These are phyloP conservation scores for Pythium pectinolyticum DNA, from an alignment of 352 stramenopile species.

Conservation along the genomic window DNA sequence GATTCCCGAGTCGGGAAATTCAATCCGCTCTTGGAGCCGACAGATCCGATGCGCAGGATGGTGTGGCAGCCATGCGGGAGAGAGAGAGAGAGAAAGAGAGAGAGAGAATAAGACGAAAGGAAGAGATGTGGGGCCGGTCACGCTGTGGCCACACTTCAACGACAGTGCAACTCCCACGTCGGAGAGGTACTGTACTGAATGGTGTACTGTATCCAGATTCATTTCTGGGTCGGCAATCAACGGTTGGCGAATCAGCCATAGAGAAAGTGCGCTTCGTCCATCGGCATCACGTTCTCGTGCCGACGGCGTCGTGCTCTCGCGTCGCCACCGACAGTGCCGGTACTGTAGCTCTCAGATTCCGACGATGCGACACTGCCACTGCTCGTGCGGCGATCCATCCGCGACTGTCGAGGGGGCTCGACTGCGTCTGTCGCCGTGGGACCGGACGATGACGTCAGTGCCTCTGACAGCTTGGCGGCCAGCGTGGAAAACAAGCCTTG, in stretches of 20 bases:
- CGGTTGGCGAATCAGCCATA: constrained; percentile 22
- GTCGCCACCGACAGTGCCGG: background rate
- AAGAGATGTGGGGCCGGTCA: no score
- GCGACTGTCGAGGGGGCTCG: background rate
- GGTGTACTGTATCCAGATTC: no score
- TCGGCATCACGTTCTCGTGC: constrained; percentile 11
- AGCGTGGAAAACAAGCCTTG: constrained; percentile 21
- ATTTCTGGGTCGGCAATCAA: background rate
- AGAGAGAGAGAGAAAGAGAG: no score
- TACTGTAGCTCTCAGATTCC: no score
- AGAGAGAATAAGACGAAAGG: no score
- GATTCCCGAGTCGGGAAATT: no score
- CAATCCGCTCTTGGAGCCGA: no score
- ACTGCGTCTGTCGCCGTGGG: background rate
- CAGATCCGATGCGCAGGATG: no score
- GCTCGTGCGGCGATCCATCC: constrained; percentile 11
- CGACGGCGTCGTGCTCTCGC: constrained; percentile 1
- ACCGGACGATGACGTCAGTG: constrained; percentile 1
- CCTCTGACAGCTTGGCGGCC: constrained; percentile 11
- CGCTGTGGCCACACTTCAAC: no score
- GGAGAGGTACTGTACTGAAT: background rate
- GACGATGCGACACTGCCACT: constrained; percentile 18
- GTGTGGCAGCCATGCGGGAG: no score
- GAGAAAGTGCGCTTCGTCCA: constrained; percentile 26
- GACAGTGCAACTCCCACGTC: no score